These are phyloP conservation scores for Cystobasidiaceae sp. DNA, from an alignment of 1,284 basidiomycete genomes.

Conservation along the genomic window DNA sequence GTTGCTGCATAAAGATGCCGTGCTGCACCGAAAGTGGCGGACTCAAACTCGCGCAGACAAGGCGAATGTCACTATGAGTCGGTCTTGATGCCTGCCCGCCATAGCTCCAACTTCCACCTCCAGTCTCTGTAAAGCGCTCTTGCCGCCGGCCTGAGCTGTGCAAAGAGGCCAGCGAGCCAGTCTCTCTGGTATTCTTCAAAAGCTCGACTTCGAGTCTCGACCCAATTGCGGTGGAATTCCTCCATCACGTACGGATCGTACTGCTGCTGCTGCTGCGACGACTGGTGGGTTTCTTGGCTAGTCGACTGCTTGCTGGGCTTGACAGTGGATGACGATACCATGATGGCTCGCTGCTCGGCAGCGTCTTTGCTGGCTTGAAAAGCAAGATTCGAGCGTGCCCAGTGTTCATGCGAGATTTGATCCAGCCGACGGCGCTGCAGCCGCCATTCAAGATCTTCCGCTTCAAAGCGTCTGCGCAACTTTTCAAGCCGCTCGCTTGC, in stretches of 20 bases:
- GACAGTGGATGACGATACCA: not conserved
- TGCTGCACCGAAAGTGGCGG: too few species aligned
- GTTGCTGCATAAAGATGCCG: too few species aligned
- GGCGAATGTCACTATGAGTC: not conserved
- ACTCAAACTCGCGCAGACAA: too few species aligned
- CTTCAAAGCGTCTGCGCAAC: conserved; percentile 23
- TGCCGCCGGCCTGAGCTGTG: conserved; percentile 10
- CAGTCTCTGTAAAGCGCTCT: conserved; percentile 15
- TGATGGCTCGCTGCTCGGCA: conserved; percentile 7
- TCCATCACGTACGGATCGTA: conserved; percentile 23
- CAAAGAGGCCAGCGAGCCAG: conserved; percentile 7
- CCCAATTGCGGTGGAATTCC: conserved; percentile 18
- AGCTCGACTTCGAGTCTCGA: not conserved
- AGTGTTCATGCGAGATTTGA: conserved; percentile 41
- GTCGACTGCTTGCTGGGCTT: not conserved
- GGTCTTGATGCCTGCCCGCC: conserved; percentile 6
- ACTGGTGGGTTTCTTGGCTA: not conserved
- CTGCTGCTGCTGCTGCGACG: not conserved
- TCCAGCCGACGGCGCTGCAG: conserved; percentile 39
- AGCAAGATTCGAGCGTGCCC: conserved; percentile 35
- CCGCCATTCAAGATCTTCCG: conserved; percentile 42
- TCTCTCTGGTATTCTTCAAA: conserved; percentile 20
- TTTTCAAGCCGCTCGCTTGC: conserved; percentile 7
- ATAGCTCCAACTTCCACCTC: conserved; percentile 27
- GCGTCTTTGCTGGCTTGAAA: conserved; percentile 34